Conservation (phyloP, 805 yeast species). For the Lipomyces chichibuensis region DNA sequence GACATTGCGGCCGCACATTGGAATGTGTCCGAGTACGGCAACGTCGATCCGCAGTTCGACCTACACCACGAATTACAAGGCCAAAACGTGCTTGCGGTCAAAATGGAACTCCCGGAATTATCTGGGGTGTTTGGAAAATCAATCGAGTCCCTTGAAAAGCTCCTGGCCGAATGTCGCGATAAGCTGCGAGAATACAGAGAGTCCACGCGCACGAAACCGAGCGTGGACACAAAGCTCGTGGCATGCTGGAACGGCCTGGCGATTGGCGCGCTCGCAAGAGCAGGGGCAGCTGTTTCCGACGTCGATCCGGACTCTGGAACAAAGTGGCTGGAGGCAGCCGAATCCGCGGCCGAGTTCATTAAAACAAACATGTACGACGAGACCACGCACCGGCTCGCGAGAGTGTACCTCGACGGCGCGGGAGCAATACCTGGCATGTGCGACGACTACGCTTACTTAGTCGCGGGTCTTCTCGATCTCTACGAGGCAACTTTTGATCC, state of each 20-base stretch:
- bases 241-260: conserved; percentile 47
- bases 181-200: conserved; percentile 39
- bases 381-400: conserved; percentile 28
- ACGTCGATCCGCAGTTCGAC: conserved; percentile 44
- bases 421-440: conserved; percentile 38
- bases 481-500: conserved; percentile 42
- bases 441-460: conserved; percentile 47
- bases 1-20: conserved; percentile 44
- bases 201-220: conserved; percentile 38
- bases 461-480: conserved; percentile 45
- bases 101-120: conserved; percentile 39
- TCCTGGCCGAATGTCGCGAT: conserved; percentile 38
- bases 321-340: conserved; percentile 39
- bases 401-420: conserved; percentile 33
- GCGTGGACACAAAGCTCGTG: conserved; percentile 45
- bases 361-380: conserved; percentile 37
- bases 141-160: conserved; percentile 31
- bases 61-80: conserved; percentile 40
- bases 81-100: conserved; percentile 44
- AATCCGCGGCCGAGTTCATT: conserved; percentile 39
- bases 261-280: conserved; percentile 45
- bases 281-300: conserved; percentile 36
- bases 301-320: conserved; percentile 23
- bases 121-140: conserved; percentile 44
- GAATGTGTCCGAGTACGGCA: conserved; percentile 46